These are phyloP conservation scores for Roridomyces roridus DNA, from an alignment of 768 basidiomycete species.

Conservation along the genomic window DNA sequence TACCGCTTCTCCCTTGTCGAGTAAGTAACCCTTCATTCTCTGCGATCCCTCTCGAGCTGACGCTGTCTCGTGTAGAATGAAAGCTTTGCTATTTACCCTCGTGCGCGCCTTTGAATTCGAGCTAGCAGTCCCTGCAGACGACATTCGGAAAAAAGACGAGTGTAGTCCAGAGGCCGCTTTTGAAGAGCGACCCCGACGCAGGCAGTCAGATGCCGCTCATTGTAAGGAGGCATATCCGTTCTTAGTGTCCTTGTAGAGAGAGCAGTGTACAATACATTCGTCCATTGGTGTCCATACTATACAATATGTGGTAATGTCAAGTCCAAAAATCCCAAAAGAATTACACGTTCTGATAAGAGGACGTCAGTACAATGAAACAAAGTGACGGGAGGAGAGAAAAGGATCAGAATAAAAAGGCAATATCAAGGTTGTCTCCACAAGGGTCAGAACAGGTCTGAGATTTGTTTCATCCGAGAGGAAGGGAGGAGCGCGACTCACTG, in stretches of 20 bases:
- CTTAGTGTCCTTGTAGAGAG: too few relatives aligned
- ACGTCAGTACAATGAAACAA: conserved; percentile 1
- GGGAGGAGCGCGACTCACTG: conserved; percentile 1
- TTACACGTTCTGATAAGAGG: too few relatives aligned
- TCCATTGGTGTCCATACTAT: not conserved
- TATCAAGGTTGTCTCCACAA: conserved; percentile 23
- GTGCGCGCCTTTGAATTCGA: conserved; percentile 61
- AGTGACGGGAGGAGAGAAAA: not conserved
- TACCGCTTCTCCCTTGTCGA: conserved; percentile 57
- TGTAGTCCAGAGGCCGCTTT: conserved; percentile 51
- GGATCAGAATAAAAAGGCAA: conserved; percentile 23
- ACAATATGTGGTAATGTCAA: too few relatives aligned
- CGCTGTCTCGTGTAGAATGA: conserved; percentile 33
- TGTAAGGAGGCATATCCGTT: conserved; percentile 33
- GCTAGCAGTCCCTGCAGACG: conserved; percentile 53
- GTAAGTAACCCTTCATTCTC: conserved; percentile 36
- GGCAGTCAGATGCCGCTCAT: conserved; percentile 53
- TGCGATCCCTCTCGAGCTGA: too few relatives aligned
- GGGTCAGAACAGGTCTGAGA: conserved; percentile 26
- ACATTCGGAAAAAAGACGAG: conserved; percentile 45
- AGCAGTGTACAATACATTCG: too few relatives aligned
- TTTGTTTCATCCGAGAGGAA: conserved; percentile 18
- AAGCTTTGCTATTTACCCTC: conserved; percentile 54
- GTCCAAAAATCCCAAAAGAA: too few relatives aligned
- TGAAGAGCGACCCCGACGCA: conserved; percentile 43